Conservation (phyloP, 2,329 filamentous ascomycete genomes). For the Metarhizium sp. region DNA sequence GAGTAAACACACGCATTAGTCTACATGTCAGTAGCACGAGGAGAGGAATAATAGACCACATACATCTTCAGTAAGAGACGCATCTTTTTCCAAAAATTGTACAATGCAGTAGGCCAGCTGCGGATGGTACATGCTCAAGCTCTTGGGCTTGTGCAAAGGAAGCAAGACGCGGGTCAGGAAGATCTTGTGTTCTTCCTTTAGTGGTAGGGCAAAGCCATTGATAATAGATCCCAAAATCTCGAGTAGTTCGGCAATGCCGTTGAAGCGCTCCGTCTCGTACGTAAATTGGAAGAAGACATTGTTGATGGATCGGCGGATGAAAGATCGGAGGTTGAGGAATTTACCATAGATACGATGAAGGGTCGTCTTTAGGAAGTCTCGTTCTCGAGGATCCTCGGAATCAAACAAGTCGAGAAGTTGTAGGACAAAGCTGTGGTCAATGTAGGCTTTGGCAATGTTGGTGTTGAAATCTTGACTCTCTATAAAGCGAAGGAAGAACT, state of each 20-base stretch:
- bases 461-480: conserved; percentile 99
- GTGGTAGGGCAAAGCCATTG: conserved; percentile 90
- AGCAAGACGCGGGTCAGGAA: conserved; percentile 91
- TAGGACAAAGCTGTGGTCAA: conserved; percentile 95
- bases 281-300: conserved; percentile 99
- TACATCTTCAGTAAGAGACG: conserved; percentile 91
- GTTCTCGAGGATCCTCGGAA: conserved; percentile 91
- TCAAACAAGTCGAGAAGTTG: conserved; percentile 97
- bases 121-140: conserved; percentile 98
- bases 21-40: neutral
- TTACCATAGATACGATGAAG: conserved; percentile 98
- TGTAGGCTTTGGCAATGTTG: conserved; percentile 97
- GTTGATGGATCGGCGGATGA: conserved; percentile 97
- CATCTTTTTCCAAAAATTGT: conserved; percentile 96
- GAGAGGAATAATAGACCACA: conserved; percentile 13
- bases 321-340: conserved; percentile 94
- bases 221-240: conserved; percentile 98
- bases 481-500: conserved; percentile 98
- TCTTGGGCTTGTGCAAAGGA: conserved; percentile 96
- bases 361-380: conserved; percentile 96
- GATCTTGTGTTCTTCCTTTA: conserved; percentile 98
- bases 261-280: conserved; percentile 97
- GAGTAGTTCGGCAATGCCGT: conserved; percentile 91
- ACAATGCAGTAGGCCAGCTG: conserved; percentile 98
- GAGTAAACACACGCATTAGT: neutral